Percentiles rank a stretch among this genome's conserved stretches.
Conservation (phyloP, 2,329 filamentous ascomycete genomes). For the Epichloe glyceriae region DNA sequence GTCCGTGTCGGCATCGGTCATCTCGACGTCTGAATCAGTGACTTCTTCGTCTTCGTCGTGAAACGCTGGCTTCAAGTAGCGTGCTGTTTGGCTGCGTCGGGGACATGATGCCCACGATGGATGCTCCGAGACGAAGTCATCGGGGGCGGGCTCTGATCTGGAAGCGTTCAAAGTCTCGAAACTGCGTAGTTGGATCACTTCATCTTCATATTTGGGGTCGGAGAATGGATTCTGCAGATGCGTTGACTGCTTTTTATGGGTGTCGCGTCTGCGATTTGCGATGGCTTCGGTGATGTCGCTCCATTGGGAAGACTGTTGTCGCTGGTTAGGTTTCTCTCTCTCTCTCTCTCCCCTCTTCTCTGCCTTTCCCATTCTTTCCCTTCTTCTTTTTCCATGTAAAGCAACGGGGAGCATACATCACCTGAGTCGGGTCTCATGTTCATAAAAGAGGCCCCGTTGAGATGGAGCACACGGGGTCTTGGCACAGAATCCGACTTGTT, state of each 20-base stretch:
- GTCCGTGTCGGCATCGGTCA: constrained; percentile 9
- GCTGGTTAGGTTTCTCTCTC: not conserved
- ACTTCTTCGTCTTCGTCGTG: constrained; percentile 11
- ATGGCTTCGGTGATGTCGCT: constrained; percentile 1
- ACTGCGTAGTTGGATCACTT: constrained; percentile 3
- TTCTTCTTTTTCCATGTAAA: not conserved
- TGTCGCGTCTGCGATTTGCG: not conserved
- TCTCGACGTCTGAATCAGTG: constrained; percentile 19
- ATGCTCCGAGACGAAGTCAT: constrained; percentile 4
- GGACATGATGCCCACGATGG: not conserved
- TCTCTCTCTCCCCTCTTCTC: not conserved
- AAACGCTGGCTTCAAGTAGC: not conserved
- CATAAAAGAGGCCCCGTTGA: not conserved
- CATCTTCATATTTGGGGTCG: constrained; percentile 4
- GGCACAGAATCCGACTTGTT: not conserved
- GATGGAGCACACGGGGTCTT: no score
- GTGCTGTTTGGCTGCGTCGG: not conserved
- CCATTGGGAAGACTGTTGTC: constrained; percentile 1
- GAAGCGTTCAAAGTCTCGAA: not conserved
- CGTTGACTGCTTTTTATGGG: not conserved
- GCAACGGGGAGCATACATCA: not conserved
- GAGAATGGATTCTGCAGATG: constrained; percentile 3
- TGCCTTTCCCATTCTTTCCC: not conserved
- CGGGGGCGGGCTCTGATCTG: not conserved
- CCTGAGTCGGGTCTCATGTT: constrained; percentile 1